Percentiles rank a stretch among this genome's conserved stretches.
Conservation (phyloP, 371 early-diverging fungal species). For the Actinomortierella wolfii region DNA sequence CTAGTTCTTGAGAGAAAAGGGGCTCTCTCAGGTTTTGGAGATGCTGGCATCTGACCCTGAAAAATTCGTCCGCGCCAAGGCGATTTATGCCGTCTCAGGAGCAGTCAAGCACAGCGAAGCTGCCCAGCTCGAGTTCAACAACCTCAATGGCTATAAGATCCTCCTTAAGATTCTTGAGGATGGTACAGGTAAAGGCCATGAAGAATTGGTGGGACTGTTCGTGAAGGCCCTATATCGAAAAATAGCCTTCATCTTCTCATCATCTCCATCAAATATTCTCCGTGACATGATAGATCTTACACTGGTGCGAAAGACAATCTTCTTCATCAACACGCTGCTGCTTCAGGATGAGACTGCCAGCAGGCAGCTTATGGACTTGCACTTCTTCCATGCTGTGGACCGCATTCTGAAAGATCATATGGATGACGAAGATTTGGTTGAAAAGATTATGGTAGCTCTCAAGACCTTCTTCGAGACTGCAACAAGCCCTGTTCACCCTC, state of each 20-base stretch:
- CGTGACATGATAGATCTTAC: slow-evolving; percentile 50
- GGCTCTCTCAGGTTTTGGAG: slow-evolving; percentile 59
- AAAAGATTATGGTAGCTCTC: slow-evolving; percentile 54
- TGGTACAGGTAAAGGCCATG: slow-evolving; percentile 50
- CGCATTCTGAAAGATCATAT: slow-evolving; percentile 52
- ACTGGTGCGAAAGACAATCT: slow-evolving; percentile 63
- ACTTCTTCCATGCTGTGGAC: slow-evolving; percentile 42
- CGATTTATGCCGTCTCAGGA: slow-evolving; percentile 80
- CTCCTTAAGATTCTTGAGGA: slow-evolving; percentile 53
- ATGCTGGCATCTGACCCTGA: slow-evolving; percentile 59
- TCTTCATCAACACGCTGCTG: slow-evolving; percentile 66
- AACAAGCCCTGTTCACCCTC: slow-evolving; percentile 47
- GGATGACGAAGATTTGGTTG: slow-evolving; percentile 70
- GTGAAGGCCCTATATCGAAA: slow-evolving; percentile 6
- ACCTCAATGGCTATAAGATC: slow-evolving; percentile 55
- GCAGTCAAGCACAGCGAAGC: slow-evolving; percentile 70
- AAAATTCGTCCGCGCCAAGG: slow-evolving; percentile 69
- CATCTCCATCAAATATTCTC: not conserved
- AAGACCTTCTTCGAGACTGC: slow-evolving; percentile 40
- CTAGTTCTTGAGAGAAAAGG: slow-evolving; percentile 68
- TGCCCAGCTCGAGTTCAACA: slow-evolving; percentile 65
- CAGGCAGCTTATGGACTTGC: slow-evolving; percentile 49
- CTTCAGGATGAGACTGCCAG: slow-evolving; percentile 53
- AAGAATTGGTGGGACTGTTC: slow-evolving; percentile 10
- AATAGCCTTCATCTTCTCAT: not conserved